These are phyloP conservation scores for Ceratobasidium sp. DNA, from an alignment of 1,284 basidiomycete species.

Conservation along the genomic window DNA sequence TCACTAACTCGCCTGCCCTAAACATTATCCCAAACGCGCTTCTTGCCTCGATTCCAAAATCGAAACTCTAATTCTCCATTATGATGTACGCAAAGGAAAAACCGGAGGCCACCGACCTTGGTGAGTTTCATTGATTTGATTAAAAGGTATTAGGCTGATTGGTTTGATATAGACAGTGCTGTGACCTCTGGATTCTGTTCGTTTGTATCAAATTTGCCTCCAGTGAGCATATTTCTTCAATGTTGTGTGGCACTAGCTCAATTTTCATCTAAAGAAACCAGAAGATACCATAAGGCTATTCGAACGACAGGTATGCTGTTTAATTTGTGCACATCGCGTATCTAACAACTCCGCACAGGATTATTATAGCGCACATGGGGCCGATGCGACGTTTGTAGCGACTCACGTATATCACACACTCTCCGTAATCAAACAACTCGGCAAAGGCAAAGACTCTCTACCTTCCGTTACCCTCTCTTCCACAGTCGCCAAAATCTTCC, in stretches of 20 bases:
- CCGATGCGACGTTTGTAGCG: slow-evolving; percentile 90
- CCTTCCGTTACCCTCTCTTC: slow-evolving; percentile 83
- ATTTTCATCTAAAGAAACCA: slow-evolving; percentile 51
- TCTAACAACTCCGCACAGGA: slow-evolving; percentile 58
- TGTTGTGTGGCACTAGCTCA: not conserved
- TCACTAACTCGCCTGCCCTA: slow-evolving; percentile 10
- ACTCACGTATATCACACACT: slow-evolving; percentile 86
- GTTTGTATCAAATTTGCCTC: slow-evolving; percentile 56
- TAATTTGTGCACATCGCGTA: not conserved
- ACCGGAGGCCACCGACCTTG: slow-evolving; percentile 61
- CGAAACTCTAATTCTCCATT: slow-evolving; percentile 50
- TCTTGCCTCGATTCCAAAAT: not conserved
- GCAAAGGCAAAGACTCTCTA: slow-evolving; percentile 62
- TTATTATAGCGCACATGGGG: slow-evolving; percentile 89
- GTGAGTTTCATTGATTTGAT: slow-evolving; percentile 49
- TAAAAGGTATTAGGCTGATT: slow-evolving; percentile 23
- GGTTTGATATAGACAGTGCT: slow-evolving; percentile 53
- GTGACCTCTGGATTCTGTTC: slow-evolving; percentile 56
- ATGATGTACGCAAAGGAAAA: slow-evolving; percentile 79
- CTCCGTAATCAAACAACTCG: slow-evolving; percentile 85
- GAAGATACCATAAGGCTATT: slow-evolving; percentile 82
- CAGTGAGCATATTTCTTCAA: slow-evolving; percentile 25
- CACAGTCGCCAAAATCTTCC: slow-evolving; percentile 84
- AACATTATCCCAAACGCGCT: slow-evolving; percentile 38
- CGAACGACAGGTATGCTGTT: slow-evolving; percentile 63